phyloP scores from a whole-genome alignment of 2,329 filamentous ascomycete genomes.

The Fusarium secorum region DNA sequence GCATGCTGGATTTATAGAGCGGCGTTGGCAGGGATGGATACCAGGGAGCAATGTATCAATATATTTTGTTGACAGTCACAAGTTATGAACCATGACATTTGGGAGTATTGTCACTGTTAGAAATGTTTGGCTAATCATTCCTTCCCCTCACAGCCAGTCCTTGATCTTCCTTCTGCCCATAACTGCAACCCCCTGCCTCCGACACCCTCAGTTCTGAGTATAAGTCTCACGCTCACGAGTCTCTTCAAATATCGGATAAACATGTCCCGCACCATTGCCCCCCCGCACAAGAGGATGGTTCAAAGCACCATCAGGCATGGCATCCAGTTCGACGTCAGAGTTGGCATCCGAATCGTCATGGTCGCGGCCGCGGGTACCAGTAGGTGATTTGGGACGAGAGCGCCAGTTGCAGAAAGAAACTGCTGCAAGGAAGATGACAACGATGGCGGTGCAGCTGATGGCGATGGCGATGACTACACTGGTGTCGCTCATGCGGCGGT shows the following conservation, averaged over 20 bases:
- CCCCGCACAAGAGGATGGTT: neutral
- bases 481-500: neutral
- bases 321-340: neutral
- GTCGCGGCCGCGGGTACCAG: neutral
- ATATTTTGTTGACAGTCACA: neutral
- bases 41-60: slow-evolving; percentile 10
- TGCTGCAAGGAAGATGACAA: neutral
- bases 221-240: neutral
- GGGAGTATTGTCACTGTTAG: no score
- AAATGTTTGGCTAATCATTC: no score
- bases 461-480: neutral
- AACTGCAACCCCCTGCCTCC: no score
- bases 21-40: slow-evolving; percentile 24
- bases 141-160: neutral
- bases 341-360: neutral
- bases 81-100: neutral
- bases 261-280: neutral
- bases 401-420: neutral
- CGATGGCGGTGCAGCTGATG: neutral
- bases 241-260: neutral
- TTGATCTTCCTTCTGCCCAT: no score
- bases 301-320: neutral
- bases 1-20: slow-evolving; percentile 33
- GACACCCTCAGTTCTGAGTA: neutral
- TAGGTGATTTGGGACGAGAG: neutral